Base-by-base conservation (phyloP, 805 yeast species). In the Candida hungchunana region DNA sequence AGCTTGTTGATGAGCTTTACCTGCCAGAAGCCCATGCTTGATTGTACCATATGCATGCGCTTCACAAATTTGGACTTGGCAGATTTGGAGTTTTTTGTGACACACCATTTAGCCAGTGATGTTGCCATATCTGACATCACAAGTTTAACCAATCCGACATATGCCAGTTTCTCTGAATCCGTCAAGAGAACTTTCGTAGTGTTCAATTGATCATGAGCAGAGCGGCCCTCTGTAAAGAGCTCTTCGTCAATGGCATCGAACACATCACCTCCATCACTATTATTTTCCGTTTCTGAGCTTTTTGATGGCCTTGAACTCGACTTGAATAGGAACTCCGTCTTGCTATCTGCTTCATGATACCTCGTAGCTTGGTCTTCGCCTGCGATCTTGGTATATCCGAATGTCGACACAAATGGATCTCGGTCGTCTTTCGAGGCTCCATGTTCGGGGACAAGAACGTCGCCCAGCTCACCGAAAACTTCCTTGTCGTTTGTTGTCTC, bases 151-250 rank as follows among this genome's bases (percentile, higher is more conserved):
- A 90, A 68, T 0, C 96, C 97, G 6, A 84, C 83, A 54, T 93
- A 93, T 3, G 97, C 97, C 43, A 89, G 81, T 51, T 85, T 81
- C 57, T 93, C 96, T 12, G 82, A 67, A 13, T 87, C 97, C 7
- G 78, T 69, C 12, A 93, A 68, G 75, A 93, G 74, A 17, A 77
- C 74, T 55, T 80, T 86, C 5, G 97, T 93, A 1, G 90, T 73
- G 36, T 76, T 75, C 44, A 93, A 64, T 38, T 89, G 94, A 30
- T 74, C 76, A n/a, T 62, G 60, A 0, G 86, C 75, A 43, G 67
- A 47, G 16, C 69, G 71, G 15, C 50, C 49, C 29, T 24, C 48
- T 18, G 30, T 47, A 46, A 18, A 49, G 55, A 32, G 60, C 20
- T 64, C 79, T 28, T 66, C 75, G 7, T 59, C 64, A 11, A 56